Percentiles rank a stretch among this genome's conserved stretches.
These are phyloP conservation scores for Gautieria morchelliformis DNA, from an alignment of 768 basidiomycete genomes.

Conservation along the genomic window DNA sequence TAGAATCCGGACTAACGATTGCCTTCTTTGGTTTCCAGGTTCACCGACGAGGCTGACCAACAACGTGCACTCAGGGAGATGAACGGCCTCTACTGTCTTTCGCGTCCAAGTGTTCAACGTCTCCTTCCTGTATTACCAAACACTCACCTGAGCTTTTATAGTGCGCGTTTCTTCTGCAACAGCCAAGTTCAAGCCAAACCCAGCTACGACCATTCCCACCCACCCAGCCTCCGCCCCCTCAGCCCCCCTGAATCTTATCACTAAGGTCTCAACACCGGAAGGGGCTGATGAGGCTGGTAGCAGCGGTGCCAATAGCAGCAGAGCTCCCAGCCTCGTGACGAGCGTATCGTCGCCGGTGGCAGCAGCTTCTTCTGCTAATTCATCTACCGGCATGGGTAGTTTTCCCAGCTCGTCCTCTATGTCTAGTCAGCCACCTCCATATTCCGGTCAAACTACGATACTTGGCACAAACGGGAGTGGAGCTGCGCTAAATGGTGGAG, in stretches of 20 bases:
- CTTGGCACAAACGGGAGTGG: neutral
- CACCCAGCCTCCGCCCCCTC: neutral
- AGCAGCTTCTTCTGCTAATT: neutral
- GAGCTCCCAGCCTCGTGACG: neutral
- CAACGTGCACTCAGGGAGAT: slow-evolving; percentile 85
- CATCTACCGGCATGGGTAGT: neutral
- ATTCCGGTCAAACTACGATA: neutral
- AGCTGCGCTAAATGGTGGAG: neutral
- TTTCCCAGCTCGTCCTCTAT: neutral
- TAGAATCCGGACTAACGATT: neutral
- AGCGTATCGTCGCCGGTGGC: slow-evolving; percentile 6
- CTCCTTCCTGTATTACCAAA: slow-evolving; percentile 18
- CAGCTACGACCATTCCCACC: slow-evolving; percentile 21
- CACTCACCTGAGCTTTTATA: slow-evolving; percentile 26
- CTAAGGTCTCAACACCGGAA: neutral
- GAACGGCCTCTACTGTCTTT: slow-evolving; percentile 85
- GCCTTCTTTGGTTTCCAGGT: slow-evolving; percentile 33
- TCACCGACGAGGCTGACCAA: slow-evolving; percentile 82
- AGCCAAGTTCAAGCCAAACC: slow-evolving; percentile 66
- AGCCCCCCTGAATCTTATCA: neutral
- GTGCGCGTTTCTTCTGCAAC: slow-evolving; percentile 90
- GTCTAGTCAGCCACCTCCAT: neutral
- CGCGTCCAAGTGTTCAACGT: slow-evolving; percentile 57
- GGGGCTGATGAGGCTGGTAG: neutral
- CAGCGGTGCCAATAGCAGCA: neutral